Evolutionary conservation across 495 filamentous ascomycete species (phyloP).

Genomic region (Penicillium odoratum): DNA sequence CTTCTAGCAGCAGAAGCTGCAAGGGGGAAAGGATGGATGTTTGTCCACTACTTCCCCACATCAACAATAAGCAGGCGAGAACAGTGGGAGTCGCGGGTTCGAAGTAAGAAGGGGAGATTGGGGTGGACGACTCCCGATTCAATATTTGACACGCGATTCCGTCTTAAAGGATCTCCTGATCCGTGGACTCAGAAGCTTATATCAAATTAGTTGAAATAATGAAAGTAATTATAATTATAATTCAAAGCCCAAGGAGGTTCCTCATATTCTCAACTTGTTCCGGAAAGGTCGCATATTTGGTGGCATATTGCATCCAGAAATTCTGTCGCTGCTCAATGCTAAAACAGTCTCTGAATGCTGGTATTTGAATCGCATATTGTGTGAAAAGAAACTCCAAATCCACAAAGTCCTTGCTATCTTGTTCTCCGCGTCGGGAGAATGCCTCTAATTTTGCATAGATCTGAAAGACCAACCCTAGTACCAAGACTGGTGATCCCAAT

Average conservation of each 20-base stretch:
- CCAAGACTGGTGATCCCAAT: conserved; percentile 20
- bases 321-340: conserved; percentile 20
- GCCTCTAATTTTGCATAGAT: conserved; percentile 26
- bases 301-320: conserved; percentile 23
- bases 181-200: conserved; percentile 31
- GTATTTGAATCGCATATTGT: conserved; percentile 23
- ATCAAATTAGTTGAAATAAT: conserved; percentile 21
- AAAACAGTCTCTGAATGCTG: conserved; percentile 21
- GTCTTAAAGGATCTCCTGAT: conserved; percentile 29
- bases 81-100: conserved; percentile 28
- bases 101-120: conserved; percentile 27
- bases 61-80: conserved; percentile 26
- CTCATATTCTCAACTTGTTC: conserved; percentile 26
- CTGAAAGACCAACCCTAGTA: conserved; percentile 23
- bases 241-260: conserved; percentile 17
- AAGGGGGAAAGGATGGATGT: conserved; percentile 26
- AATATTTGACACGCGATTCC: conserved; percentile 30
- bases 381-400: conserved; percentile 25
- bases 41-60: conserved; percentile 27
- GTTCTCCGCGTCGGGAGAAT: conserved; percentile 20
- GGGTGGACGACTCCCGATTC: conserved; percentile 30
- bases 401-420: conserved; percentile 26
- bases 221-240: conserved; percentile 9
- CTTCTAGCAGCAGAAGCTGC: conserved; percentile 18
- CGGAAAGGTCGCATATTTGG: conserved; percentile 21